Percentiles rank a stretch among this genome's conserved stretches.
These are phyloP conservation scores for Capsella rubella DNA, from an alignment of 441 rosid species.

Conservation along the genomic window DNA sequence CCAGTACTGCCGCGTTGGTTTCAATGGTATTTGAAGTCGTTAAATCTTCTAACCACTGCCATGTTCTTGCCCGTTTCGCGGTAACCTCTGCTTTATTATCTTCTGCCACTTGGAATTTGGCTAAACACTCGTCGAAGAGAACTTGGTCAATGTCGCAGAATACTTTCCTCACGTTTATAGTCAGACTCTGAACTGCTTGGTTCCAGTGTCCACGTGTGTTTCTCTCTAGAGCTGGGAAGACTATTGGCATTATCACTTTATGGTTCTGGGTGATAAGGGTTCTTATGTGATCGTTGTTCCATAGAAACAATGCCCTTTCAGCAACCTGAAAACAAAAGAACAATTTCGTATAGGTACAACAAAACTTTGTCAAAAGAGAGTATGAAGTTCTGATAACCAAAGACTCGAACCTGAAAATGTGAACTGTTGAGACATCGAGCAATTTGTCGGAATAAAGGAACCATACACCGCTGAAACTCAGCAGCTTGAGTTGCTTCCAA, in stretches of 20 bases:
- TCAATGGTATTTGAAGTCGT: constrained; percentile 64
- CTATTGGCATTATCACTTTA: constrained; percentile 73
- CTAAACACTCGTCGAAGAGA: constrained; percentile 76
- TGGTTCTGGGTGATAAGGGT: constrained; percentile 70
- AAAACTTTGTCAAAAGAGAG: background rate
- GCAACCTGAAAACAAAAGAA: constrained; percentile 64
- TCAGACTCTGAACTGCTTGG: constrained; percentile 89
- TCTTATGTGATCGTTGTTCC: constrained; percentile 94
- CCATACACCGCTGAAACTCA: constrained; percentile 91
- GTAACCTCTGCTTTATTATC: constrained; percentile 57
- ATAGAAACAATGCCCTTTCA: constrained; percentile 88
- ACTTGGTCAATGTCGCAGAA: constrained; percentile 74
- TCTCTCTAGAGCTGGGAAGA: constrained; percentile 87
- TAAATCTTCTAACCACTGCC: constrained; percentile 79
- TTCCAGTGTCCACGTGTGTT: constrained; percentile 86
- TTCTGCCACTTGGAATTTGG: constrained; percentile 69
- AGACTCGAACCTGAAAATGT: constrained; percentile 77
- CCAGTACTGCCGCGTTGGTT: constrained; percentile 59
- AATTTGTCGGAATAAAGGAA: constrained; percentile 69
- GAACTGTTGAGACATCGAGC: constrained; percentile 79
- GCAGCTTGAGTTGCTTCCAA: constrained; percentile 85
- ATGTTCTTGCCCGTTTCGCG: constrained; percentile 65
- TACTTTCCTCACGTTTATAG: constrained; percentile 81
- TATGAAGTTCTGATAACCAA: background rate
- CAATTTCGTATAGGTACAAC: background rate